Evolutionary conservation across 179 eudicot species (phyloP), one percentile per base, ranked within the genome.

Genomic region (Corrigiola litoralis): DNA sequence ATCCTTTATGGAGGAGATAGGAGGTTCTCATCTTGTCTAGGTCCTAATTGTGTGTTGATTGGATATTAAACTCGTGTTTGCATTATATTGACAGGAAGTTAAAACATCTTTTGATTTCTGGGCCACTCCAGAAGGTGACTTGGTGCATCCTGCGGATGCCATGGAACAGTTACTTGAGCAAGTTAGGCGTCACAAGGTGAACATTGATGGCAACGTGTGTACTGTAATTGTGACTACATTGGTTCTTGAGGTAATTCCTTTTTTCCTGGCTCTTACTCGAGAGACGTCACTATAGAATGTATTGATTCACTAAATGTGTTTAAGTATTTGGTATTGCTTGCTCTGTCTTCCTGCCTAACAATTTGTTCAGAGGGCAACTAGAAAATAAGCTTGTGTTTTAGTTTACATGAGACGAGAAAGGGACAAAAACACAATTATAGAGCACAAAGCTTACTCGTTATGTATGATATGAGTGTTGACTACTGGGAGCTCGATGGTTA

Each of bases 111-210:
- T 88, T 70, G 89, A 84, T 73, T 88, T 82, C 76, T 88, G 92
- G 92, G 95, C 86, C 31, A 86, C 89, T n/a, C 77, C 80, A 56
- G 92, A 86, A 77, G 95, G 95, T 25, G 95, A 86, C 55, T 23
- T 86, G 70, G 84, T 88, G 52, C 95, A 88, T 66, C 95, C 95
- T 29, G 92, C 92, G 6, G 95, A 86, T 58, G 84, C 85, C 73
- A 86, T 88, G 95, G 85, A 86, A 37, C 89, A 88, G 20, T 70
- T 88, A 63, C 82, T 88, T 32, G 95, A 88, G 76, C 72, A 86
- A 77, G 89, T 82, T 68, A 77, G 95, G 72, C 92, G 72, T 40
- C 95, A 88, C 74, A 84, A 69, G 75, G 95, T 88, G 59, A 88
- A 88, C 75, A 77, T 88, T 68, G 96, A 87, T 65, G 94, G 96